phyloP scores from a whole-genome alignment of 129 eudicot species.

The Solidago caesia region DNA sequence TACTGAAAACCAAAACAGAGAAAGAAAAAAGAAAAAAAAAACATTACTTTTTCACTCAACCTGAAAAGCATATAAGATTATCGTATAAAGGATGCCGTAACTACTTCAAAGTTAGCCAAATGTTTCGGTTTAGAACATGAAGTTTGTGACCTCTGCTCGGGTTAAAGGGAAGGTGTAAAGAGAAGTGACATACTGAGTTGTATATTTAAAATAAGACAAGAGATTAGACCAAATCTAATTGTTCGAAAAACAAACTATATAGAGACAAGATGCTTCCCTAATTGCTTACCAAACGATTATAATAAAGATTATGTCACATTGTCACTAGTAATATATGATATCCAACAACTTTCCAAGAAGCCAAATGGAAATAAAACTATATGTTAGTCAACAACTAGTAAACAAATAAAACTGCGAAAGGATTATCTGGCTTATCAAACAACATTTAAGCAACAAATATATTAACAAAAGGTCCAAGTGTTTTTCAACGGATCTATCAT shows the following conservation, averaged over 20 bases:
- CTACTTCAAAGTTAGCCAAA: background rate
- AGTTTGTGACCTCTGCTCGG: background rate
- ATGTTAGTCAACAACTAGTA: conserved; percentile 23
- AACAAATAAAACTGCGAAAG: conserved; percentile 14
- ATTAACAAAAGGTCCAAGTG: background rate
- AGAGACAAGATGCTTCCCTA: conserved; percentile 13
- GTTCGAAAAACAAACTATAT: conserved; percentile 24
- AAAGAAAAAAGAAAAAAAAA: background rate
- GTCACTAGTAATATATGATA: background rate
- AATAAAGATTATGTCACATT: conserved; percentile 27
- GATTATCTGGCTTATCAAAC: background rate
- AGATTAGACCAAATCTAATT: conserved; percentile 23
- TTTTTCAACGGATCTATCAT: no score
- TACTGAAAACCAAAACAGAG: background rate
- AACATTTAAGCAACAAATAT: background rate
- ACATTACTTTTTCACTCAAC: background rate
- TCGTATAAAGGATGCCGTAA: background rate
- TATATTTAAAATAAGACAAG: conserved; percentile 11
- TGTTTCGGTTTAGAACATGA: background rate
- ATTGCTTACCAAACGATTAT: conserved; percentile 21
- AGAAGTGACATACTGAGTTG: background rate
- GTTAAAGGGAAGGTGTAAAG: background rate
- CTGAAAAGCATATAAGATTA: background rate
- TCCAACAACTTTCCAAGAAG: conserved; percentile 14
- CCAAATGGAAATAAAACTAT: conserved; percentile 23